Conservation (phyloP, 352 stramenopile species). For the Phytophthora meadii region DNA sequence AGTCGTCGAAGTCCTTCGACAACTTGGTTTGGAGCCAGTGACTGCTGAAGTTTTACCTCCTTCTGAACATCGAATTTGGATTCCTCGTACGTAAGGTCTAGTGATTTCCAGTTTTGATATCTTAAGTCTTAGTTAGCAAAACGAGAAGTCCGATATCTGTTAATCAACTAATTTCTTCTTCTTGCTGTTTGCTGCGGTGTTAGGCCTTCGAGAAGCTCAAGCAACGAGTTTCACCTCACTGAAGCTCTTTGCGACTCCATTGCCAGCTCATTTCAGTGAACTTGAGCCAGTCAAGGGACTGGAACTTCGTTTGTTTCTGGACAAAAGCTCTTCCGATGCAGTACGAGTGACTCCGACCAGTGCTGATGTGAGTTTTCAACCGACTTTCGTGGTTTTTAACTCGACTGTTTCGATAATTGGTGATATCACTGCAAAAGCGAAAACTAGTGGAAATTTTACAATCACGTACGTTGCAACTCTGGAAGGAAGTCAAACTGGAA, state of each 20-base stretch:
- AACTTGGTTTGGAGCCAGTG: too few relatives aligned
- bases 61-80: too few relatives aligned
- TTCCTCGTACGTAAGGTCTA: too few relatives aligned
- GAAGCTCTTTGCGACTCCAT: constrained; percentile 42
- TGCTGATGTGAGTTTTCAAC: constrained; percentile 39
- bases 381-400: constrained; percentile 35
- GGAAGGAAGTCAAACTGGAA: constrained; percentile 10
- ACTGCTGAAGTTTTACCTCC: too few relatives aligned
- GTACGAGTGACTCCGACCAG: constrained; percentile 46
- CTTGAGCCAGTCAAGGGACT: constrained; percentile 45
- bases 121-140: too few relatives aligned
- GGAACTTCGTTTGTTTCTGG: constrained; percentile 54
- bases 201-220: constrained; percentile 5
- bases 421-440: constrained; percentile 26
- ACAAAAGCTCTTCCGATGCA: constrained; percentile 3
- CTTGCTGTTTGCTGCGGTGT: not conserved
- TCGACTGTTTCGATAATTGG: constrained; percentile 12
- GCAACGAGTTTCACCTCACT: constrained; percentile 12
- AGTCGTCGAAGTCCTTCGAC: too few relatives aligned
- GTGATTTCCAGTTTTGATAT: too few relatives aligned
- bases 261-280: constrained; percentile 40
- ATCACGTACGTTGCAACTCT: constrained; percentile 44
- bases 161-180: too few relatives aligned
- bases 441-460: constrained; percentile 21
- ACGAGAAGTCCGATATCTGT: too few relatives aligned